Conservation (phyloP, 371 early-diverging fungal species). For the Sporodiniella umbellata region DNA sequence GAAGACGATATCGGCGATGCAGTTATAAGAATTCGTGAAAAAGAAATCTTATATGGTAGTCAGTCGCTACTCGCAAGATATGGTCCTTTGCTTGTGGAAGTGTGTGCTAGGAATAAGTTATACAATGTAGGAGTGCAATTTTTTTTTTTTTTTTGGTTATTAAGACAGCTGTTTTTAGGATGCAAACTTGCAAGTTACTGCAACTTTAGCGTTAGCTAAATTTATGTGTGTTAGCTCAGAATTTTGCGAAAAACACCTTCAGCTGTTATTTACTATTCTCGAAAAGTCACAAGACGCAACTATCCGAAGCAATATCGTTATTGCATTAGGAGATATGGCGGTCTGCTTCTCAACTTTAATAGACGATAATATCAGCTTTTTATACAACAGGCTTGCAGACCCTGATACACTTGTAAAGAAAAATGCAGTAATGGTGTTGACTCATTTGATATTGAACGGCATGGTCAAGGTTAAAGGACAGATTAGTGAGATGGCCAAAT, state of each 20-base stretch:
- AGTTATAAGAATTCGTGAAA: conserved; percentile 81
- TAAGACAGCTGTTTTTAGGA: conserved; percentile 45
- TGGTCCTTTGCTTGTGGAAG: conserved; percentile 78
- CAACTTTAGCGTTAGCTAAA: conserved; percentile 86
- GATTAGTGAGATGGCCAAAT: conserved; percentile 95
- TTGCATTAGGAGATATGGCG: conserved; percentile 96
- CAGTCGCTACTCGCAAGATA: conserved; percentile 74
- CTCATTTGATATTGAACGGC: conserved; percentile 95
- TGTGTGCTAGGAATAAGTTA: conserved; percentile 77
- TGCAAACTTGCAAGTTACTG: conserved; percentile 76
- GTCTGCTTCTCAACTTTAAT: conserved; percentile 93
- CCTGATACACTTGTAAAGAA: conserved; percentile 79
- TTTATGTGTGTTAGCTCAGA: conserved; percentile 94
- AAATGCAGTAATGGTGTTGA: conserved; percentile 96
- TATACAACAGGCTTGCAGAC: conserved; percentile 89
- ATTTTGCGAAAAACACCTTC: conserved; percentile 91
- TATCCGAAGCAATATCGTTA: conserved; percentile 85
- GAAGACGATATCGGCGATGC: conserved; percentile 96
- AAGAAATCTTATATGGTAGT: conserved; percentile 81
- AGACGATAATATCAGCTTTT: conserved; percentile 88
- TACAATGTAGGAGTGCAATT: conserved; percentile 62
- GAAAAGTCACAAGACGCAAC: conserved; percentile 78
- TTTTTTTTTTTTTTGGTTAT: not conserved
- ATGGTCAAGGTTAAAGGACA: conserved; percentile 99
- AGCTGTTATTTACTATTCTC: conserved; percentile 84